phyloP scores from a whole-genome alignment of 345 rosid genomes.

The Psidium friedrichsthalianum region DNA sequence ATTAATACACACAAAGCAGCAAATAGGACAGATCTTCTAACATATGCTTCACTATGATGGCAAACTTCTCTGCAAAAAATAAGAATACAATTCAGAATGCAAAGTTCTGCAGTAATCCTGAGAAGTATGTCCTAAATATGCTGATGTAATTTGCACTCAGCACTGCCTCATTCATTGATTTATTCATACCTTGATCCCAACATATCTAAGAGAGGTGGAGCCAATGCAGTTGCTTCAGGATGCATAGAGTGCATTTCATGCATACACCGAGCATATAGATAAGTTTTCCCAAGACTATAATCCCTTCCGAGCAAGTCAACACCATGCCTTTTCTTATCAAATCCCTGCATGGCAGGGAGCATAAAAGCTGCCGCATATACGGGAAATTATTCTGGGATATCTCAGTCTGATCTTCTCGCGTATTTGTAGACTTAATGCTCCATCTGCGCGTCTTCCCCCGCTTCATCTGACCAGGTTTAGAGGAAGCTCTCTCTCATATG shows the following conservation, averaged over 20 bases:
- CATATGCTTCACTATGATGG: constrained; percentile 84
- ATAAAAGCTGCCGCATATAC: constrained; percentile 85
- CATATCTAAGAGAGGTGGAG: constrained; percentile 73
- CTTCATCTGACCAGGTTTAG: constrained; percentile 31
- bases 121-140: neutral
- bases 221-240: constrained; percentile 85
- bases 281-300: constrained; percentile 93
- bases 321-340: constrained; percentile 90
- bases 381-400: constrained; percentile 75
- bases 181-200: constrained; percentile 59
- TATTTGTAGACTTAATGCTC: constrained; percentile 46
- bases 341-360: constrained; percentile 97
- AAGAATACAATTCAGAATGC: neutral
- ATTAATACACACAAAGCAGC: constrained; percentile 73
- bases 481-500: constrained; percentile 84
- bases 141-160: neutral
- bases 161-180: neutral
- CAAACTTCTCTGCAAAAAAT: constrained; percentile 56
- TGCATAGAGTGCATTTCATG: constrained; percentile 86
- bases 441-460: constrained; percentile 83
- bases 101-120: neutral
- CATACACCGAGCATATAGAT: constrained; percentile 88
- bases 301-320: constrained; percentile 94
- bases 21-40: constrained; percentile 79
- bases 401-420: constrained; percentile 32